phyloP scores from a whole-genome alignment of 2,329 filamentous ascomycete genomes.

The Epichloe baconii region DNA sequence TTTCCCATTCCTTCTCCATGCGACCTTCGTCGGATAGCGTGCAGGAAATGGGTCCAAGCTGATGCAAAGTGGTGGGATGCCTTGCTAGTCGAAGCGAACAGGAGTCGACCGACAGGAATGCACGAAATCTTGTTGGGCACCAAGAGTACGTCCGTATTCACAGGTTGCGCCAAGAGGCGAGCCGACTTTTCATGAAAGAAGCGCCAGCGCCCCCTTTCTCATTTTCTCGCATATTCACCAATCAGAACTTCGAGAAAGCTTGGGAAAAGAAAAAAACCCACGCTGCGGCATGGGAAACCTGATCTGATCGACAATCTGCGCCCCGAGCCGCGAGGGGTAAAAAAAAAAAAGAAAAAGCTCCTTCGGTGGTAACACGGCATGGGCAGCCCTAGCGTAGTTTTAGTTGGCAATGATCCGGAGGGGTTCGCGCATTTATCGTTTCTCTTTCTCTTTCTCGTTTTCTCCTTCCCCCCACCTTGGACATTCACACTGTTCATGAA shows the following conservation, averaged over 20 bases:
- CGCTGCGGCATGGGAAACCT: not conserved
- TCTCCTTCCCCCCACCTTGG: not conserved
- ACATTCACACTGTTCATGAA: not conserved
- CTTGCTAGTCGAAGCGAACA: not conserved
- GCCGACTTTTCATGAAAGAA: too few species aligned
- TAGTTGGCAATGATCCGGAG: not conserved
- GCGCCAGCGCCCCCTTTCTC: too few species aligned
- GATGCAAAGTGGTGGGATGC: not conserved
- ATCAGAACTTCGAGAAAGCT: too few species aligned
- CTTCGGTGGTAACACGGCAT: not conserved
- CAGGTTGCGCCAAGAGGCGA: too few species aligned
- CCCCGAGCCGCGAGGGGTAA: not conserved
- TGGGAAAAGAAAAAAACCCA: too few species aligned
- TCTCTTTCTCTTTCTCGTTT: not conserved
- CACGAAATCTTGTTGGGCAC: slow-evolving; percentile 1
- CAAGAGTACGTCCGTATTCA: not conserved
- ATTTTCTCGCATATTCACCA: too few species aligned
- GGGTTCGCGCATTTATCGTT: not conserved
- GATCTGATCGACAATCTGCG: not conserved
- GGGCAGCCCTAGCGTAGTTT: not conserved
- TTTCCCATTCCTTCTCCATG: not conserved
- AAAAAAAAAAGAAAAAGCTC: not conserved
- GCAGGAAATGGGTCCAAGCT: not conserved
- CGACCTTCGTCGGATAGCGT: not conserved
- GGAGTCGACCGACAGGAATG: not conserved